Conservation (phyloP, 2,329 filamentous ascomycete genomes). For the Penicillium corylophilum region DNA sequence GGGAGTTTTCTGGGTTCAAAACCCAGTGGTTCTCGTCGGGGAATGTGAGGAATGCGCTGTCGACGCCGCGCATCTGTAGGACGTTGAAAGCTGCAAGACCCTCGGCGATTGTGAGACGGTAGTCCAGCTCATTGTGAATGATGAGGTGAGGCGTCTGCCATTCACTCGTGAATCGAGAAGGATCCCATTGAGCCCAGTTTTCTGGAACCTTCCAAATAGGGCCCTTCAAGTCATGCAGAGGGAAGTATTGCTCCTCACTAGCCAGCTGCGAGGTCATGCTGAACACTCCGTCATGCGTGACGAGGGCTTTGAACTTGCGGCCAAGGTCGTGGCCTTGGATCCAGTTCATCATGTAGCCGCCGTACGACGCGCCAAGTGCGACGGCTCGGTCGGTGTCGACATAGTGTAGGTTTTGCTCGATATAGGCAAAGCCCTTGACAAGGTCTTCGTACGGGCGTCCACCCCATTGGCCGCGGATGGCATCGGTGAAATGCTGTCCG, state of each 20-base stretch:
- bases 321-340: slow-evolving; percentile 56
- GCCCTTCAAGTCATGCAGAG: slow-evolving; percentile 53
- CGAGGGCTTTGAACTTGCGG: slow-evolving; percentile 57
- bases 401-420: slow-evolving; percentile 51
- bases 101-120: slow-evolving; percentile 80
- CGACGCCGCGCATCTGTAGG: slow-evolving; percentile 70
- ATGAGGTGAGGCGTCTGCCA: slow-evolving; percentile 88
- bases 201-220: slow-evolving; percentile 51
- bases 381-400: slow-evolving; percentile 56
- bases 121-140: slow-evolving; percentile 89
- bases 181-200: slow-evolving; percentile 59
- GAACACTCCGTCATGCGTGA: slow-evolving; percentile 55
- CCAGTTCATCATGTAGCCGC: slow-evolving; percentile 63
- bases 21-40: slow-evolving; percentile 83
- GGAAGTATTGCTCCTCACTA: slow-evolving; percentile 57
- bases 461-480: slow-evolving; percentile 54
- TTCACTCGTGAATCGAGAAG: slow-evolving; percentile 56
- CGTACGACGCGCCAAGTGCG: slow-evolving; percentile 55
- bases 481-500: slow-evolving; percentile 55
- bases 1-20: slow-evolving; percentile 82
- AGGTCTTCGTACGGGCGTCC: slow-evolving; percentile 57
- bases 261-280: slow-evolving; percentile 46
- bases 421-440: slow-evolving; percentile 53
- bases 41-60: slow-evolving; percentile 77
- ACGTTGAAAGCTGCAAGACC: slow-evolving; percentile 84